Evolutionary conservation across 129 eudicot genomes (phyloP).

Genomic region (Calendula officinalis): DNA sequence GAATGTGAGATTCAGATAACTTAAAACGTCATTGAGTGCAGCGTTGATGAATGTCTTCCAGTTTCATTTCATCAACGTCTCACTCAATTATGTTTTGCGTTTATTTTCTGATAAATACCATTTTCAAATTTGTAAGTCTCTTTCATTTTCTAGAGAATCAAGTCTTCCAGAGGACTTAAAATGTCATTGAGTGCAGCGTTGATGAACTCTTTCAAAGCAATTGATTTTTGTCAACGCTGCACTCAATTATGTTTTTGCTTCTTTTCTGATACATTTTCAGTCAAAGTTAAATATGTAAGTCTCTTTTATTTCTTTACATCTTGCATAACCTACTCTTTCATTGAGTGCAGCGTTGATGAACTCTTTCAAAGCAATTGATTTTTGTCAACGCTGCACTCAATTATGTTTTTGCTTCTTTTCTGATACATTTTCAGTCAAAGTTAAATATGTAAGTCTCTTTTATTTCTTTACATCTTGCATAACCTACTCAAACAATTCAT

Average conservation of each 20-base stretch:
- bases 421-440: conserved; percentile 11
- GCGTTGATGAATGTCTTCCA: conserved; percentile 70
- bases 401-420: conserved; percentile 56
- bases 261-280: conserved; percentile 27
- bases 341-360: conserved; percentile 99
- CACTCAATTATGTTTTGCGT: conserved; percentile 66
- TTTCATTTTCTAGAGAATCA: neutral
- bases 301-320: neutral
- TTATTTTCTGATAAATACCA: conserved; percentile 27
- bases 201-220: conserved; percentile 41
- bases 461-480: neutral
- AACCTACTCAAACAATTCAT: neutral
- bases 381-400: conserved; percentile 64
- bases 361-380: neutral
- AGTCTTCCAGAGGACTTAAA: conserved; percentile 42
- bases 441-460: neutral
- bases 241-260: conserved; percentile 66
- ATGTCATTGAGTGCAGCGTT: conserved; percentile 99
- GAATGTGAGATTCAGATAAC: conserved; percentile 30
- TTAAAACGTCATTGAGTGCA: conserved; percentile 92
- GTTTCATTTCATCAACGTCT: conserved; percentile 43
- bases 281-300: neutral
- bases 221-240: conserved; percentile 46
- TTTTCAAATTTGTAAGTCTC: neutral
- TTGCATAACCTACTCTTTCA: conserved; percentile 10